These are phyloP conservation scores for Nemania bipapillata DNA, from an alignment of 2,329 filamentous ascomycete genomes.

Conservation along the genomic window DNA sequence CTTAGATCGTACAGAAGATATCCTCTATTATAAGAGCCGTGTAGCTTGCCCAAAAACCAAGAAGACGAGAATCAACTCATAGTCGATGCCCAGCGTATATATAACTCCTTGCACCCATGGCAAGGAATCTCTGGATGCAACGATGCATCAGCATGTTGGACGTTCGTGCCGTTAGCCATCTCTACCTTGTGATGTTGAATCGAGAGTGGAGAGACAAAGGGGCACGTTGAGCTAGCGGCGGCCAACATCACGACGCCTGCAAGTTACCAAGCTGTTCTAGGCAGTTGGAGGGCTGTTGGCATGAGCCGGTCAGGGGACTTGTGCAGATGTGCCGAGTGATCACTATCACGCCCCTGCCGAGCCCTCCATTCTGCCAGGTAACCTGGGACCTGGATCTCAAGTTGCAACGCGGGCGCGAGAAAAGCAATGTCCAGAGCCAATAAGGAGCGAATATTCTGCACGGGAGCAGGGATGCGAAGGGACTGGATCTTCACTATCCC, in stretches of 20 bases:
- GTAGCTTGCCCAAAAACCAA: slow-evolving; percentile 3
- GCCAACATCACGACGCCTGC: slow-evolving; percentile 33
- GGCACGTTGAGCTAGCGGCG: slow-evolving; percentile 19
- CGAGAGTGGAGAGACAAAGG: slow-evolving; percentile 32
- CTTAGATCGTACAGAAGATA: slow-evolving; percentile 3
- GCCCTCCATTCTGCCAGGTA: slow-evolving; percentile 18
- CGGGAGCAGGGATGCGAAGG: slow-evolving; percentile 20
- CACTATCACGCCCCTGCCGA: slow-evolving; percentile 29
- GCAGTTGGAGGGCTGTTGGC: slow-evolving; percentile 23
- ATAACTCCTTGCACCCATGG: slow-evolving; percentile 9
- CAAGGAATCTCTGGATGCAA: slow-evolving; percentile 18
- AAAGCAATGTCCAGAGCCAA: slow-evolving; percentile 20
- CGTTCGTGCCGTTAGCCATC: slow-evolving; percentile 9
- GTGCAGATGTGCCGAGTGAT: slow-evolving; percentile 31
- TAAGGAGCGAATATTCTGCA: slow-evolving; percentile 23
- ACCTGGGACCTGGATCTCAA: slow-evolving; percentile 13
- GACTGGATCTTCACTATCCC: slow-evolving; percentile 9
- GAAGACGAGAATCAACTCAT: background rate
- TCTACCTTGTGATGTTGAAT: slow-evolving; percentile 17
- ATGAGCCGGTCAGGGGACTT: slow-evolving; percentile 36
- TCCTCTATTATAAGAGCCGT: background rate
- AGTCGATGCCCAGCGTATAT: slow-evolving; percentile 5
- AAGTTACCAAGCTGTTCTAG: slow-evolving; percentile 33
- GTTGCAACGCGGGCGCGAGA: slow-evolving; percentile 6
- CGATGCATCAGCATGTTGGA: slow-evolving; percentile 28